Evolutionary conservation across 2,329 filamentous ascomycete genomes (phyloP), one percentile per base, ranked within the genome.

Genomic region (Chaetothyriales sp.): DNA sequence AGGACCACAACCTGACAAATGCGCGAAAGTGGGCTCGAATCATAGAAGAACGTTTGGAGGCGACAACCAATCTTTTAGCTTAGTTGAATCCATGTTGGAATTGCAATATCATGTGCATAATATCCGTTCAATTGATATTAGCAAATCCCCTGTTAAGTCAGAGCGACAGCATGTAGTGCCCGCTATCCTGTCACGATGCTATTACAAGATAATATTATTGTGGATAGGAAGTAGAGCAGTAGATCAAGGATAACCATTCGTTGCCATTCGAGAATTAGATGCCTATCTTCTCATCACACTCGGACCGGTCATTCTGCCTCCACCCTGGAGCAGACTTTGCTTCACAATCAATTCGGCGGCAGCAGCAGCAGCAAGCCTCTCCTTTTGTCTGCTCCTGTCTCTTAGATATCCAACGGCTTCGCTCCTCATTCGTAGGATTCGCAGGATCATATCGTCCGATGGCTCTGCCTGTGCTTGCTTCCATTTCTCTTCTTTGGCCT

Each of bases 381-480:
- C 92, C 73, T 94, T 94, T 65, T 98, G 92, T 57, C 92, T 77
- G 64, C 87, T 89, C 43, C 92, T 75, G 66, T 96, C 90, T 62
- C 86, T 86, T 54, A 98, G 74, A 67, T 98, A 98, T 32, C 78
- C 72, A 47, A 81, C 77, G 2, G 92, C 92, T 69, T 96, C 92
- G 2, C 88, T 87, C 46, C 92, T 76, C 92, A 98, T 98, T 48
- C 92, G 78, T 58, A 98, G 68, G 57, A 98, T 98, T 18, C 92
- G 78, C 61, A 98, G 68, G 58, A 98, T 96, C 85, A 96, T 96
- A 65, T 98, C 92, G 66, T 98, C 92, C 64, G 84, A 95, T 1
- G 92, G 90, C 65, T 96, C 92, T 1, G 92, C 90, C 65, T 98
- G 92, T 1, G 88, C 87, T 65, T 96, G 90, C 60, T 89, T 88